Evolutionary conservation across 192 early-diverging fungal species (phyloP), one percentile per base, ranked within the genome.

Genomic region (Endogone sp.): DNA sequence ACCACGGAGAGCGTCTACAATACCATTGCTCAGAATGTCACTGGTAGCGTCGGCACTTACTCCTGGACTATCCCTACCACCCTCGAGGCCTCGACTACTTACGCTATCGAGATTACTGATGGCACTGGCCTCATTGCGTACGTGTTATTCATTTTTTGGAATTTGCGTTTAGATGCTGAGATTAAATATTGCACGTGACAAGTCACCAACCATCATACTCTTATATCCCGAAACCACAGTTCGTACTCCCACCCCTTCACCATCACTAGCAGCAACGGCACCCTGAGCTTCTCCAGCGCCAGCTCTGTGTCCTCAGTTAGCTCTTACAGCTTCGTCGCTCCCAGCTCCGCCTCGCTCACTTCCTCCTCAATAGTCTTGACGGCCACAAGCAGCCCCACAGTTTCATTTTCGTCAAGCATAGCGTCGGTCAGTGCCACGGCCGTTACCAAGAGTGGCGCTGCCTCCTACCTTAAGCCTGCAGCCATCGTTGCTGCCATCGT

Each of bases 41-140:
- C 56, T n/a, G 65, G 65, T 27, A 58, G 13, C 30, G 65, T 24
- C 30, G 49, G 37, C 13, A 59, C 49, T 25, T 67, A 67, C 23
- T 55, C 55, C 25, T 67, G 65, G 65, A 67, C 49, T 67, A 28
- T 54, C 65, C 65, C 65, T 24, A 27, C 65, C 20, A 31, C 65
- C 30, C 44, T 67, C 28, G 49, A 6, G 29, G 65, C 59, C 55
- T 67, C 65, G 29, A 3, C 1, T 10, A 56, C 65, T 21, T 67
- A 56, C 23, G 10, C 27, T n/a, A 28, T 67, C 49, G 11, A 26
- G 32, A 67, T 67, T 27, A 10, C 56, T 23, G 56, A 67, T 58
- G 65, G 27, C 20, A 64, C 24, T 23, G n/a, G 60, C 13, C 3
- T 31, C 63, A 32, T 3, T 11, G 3, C 32, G 8, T 28, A 31